phyloP scores from a whole-genome alignment of 2,329 filamentous ascomycete genomes.

The Mollisiaceae sp. region DNA sequence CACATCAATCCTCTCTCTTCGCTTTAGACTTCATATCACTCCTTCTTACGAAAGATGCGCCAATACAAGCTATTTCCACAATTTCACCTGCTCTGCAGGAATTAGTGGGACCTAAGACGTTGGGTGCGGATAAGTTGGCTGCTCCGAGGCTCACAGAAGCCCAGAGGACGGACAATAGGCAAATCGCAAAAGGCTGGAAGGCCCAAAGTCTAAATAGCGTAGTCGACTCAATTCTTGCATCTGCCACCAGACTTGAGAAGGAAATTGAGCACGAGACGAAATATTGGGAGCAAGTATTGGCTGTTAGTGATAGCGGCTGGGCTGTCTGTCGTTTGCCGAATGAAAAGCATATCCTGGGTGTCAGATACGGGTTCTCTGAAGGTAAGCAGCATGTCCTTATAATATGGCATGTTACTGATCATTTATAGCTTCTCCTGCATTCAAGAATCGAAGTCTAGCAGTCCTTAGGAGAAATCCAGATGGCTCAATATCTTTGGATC shows the following conservation, averaged over 20 bases:
- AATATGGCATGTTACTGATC: constrained; percentile 39
- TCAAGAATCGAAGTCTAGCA: constrained; percentile 76
- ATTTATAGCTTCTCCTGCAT: constrained; percentile 56
- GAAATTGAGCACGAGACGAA: constrained; percentile 81
- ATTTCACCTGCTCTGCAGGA: constrained; percentile 74
- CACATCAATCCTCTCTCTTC: constrained; percentile 66
- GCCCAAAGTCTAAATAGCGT: constrained; percentile 77
- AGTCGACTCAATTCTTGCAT: constrained; percentile 73
- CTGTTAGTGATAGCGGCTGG: constrained; percentile 85
- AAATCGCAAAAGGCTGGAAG: constrained; percentile 72
- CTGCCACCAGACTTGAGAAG: constrained; percentile 72
- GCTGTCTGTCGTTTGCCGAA: constrained; percentile 78
- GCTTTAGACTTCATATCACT: constrained; percentile 84
- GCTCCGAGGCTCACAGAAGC: constrained; percentile 63
- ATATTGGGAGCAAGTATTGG: constrained; percentile 88
- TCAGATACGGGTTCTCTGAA: constrained; percentile 88
- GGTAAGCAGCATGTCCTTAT: constrained; percentile 30
- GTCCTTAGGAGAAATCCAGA: constrained; percentile 76
- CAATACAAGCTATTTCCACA: constrained; percentile 70
- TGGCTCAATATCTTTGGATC: constrained; percentile 77
- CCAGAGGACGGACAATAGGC: constrained; percentile 60
- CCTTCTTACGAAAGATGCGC: constrained; percentile 80
- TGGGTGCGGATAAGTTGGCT: constrained; percentile 70
- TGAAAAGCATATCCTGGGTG: constrained; percentile 76
- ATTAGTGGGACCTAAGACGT: constrained; percentile 73